A percentile compares a stretch with the other conserved stretches of the same genome.
Conservation (phyloP, 2,329 filamentous ascomycete species). For the Talaromyces islandicus region DNA sequence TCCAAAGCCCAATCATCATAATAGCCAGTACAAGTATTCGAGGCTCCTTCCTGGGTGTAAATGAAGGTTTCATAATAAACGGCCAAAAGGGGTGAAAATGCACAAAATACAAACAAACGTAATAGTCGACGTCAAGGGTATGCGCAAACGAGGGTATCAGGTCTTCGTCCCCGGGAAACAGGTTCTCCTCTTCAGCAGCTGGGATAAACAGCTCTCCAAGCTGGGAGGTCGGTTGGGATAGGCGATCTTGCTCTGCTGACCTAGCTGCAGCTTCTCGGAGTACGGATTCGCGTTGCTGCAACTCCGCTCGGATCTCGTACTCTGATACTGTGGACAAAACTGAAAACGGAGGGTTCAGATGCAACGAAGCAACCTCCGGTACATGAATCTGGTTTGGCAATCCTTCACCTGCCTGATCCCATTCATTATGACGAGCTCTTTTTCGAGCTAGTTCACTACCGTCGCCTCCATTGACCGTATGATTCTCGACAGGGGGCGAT, state of each 20-base stretch:
- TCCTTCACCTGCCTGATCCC: not conserved
- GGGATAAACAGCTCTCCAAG: not conserved
- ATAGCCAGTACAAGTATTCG: conserved; percentile 25
- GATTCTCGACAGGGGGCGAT: not conserved
- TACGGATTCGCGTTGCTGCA: conserved; percentile 5
- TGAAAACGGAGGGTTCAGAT: not conserved
- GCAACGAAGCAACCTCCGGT: not conserved
- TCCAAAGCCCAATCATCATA: conserved; percentile 23
- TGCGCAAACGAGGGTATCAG: not conserved
- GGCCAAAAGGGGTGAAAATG: conserved; percentile 23
- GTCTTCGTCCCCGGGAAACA: not conserved
- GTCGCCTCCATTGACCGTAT: not conserved
- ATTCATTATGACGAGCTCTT: not conserved
- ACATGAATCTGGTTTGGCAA: not conserved
- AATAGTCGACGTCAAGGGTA: conserved; percentile 12
- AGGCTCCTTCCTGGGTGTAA: conserved; percentile 15
- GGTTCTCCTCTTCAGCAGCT: not conserved
- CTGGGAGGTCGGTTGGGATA: not conserved
- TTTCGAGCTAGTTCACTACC: not conserved
- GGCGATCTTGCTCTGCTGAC: not conserved
- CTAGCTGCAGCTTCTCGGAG: conserved; percentile 2
- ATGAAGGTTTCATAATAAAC: conserved; percentile 21
- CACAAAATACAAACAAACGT: conserved; percentile 20
- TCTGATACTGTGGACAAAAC: not conserved
- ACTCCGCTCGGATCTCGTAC: not conserved